Evolutionary conservation across 768 basidiomycete species (phyloP).

Genomic region (Peribolospora kevripleyi): DNA sequence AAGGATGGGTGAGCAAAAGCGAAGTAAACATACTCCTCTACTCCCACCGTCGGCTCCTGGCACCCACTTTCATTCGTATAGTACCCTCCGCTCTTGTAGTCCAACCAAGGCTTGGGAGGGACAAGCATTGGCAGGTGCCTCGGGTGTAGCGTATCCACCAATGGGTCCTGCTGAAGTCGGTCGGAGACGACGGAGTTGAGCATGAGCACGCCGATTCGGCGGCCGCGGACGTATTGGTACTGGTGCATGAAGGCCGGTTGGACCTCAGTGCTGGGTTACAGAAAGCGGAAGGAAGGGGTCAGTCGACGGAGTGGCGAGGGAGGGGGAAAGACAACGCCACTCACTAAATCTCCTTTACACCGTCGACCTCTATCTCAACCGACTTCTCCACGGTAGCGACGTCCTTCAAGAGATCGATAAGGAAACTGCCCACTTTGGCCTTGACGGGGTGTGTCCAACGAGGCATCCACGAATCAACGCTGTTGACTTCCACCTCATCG

Average conservation of each 20-base stretch:
- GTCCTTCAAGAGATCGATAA: constrained; percentile 64
- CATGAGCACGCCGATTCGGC: constrained; percentile 74
- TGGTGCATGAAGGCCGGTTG: constrained; percentile 80
- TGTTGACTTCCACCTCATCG: no score
- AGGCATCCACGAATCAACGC: constrained; percentile 25
- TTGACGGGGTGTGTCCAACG: constrained; percentile 59
- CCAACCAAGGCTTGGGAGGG: constrained; percentile 65
- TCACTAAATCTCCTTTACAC: constrained; percentile 37
- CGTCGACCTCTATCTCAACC: constrained; percentile 19
- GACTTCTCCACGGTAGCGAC: constrained; percentile 39
- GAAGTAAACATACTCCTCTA: neutral
- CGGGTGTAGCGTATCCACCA: constrained; percentile 55
- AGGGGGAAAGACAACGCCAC: neutral
- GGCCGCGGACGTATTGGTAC: constrained; percentile 82
- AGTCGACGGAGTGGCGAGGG: neutral
- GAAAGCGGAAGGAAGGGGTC: neutral
- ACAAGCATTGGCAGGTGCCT: constrained; percentile 90
- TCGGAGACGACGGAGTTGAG: constrained; percentile 58
- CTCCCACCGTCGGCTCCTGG: no score
- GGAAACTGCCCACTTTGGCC: constrained; percentile 52
- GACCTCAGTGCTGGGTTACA: constrained; percentile 32
- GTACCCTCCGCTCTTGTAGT: constrained; percentile 56
- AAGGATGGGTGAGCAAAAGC: neutral
- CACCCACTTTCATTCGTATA: constrained; percentile 46
- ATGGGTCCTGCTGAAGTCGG: constrained; percentile 45